Base-by-base conservation (phyloP, 495 filamentous ascomycete species). In the Apodospora peruviana region DNA sequence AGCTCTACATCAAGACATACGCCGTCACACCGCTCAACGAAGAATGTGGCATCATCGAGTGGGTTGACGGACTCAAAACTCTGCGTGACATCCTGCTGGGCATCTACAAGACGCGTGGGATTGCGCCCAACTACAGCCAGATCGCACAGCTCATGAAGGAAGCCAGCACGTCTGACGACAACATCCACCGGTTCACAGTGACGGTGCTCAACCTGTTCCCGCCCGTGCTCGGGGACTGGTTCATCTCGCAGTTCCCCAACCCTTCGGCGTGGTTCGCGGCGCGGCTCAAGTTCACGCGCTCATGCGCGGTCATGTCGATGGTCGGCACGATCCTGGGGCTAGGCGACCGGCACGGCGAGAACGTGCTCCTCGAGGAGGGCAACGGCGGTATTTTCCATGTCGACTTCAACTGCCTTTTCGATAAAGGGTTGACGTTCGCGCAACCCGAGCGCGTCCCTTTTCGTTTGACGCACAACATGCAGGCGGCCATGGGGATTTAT, bases 391-490 rank as follows among this genome's bases (percentile, higher is more conserved):
- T 94, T 20, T 83, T 97, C 59, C 93, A 99, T 68, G 93, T 99
- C 43, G 93, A 99, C 70, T 99, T 99, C 78, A 99, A 99, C 69
- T 99, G 93, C 69, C 85, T 99, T 18, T 99, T 99, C 66, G 94
- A 99, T 74, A 99, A 97, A 71, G 93, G 94, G 9, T 80, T 91
- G 50, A 96, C 90, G 0, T 97, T 99, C 58, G 86, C 89, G 50
- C 91, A 91, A 71, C 91, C 93, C 0, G 93, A 99, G 63, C 73
- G 85, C 40, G 93, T 99, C 14, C 93, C 93, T n/a, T 99, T 99
- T 75, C 88, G 93, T 17, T 76, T 99, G 35, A 99, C 93, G 8
- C 90, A 96, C 66, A 97, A 99, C 68, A 97, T 99, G 91, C 76
- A 91, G 12, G 88, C 94, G 58, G 94, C 93, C 14, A 95, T 99